phyloP scores from a whole-genome alignment of 805 yeast species.

The Saccharomycopsis microspora region DNA sequence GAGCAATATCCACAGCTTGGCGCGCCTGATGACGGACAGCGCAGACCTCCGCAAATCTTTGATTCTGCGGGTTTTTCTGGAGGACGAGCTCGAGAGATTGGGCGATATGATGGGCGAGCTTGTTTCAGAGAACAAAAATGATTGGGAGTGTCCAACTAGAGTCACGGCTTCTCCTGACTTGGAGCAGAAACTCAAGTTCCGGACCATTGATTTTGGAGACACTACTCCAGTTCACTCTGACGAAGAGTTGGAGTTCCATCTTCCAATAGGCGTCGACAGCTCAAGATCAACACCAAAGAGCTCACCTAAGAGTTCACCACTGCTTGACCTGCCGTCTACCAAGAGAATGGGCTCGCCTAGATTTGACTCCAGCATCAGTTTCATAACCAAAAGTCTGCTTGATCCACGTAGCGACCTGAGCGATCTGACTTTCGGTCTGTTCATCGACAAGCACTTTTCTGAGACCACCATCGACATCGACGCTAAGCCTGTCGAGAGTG shows the following conservation, averaged over 20 bases:
- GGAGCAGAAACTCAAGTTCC: background rate
- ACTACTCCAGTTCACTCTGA: background rate
- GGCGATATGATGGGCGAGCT: constrained; percentile 8
- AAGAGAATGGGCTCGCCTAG: too few species aligned
- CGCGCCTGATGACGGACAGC: background rate
- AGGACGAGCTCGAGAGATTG: constrained; percentile 11
- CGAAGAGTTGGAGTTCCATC: constrained; percentile 1
- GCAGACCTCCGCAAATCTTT: constrained; percentile 9
- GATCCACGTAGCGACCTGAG: too few species aligned
- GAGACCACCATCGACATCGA: constrained; percentile 1
- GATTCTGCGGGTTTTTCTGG: constrained; percentile 13
- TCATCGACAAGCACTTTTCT: constrained; percentile 7
- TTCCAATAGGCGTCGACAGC: constrained; percentile 9
- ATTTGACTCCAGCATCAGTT: too few species aligned
- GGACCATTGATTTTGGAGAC: background rate
- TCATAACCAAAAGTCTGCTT: too few species aligned
- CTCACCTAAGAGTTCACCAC: background rate
- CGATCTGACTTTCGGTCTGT: too few species aligned
- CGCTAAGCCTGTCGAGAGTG: background rate
- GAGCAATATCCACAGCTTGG: background rate
- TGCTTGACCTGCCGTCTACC: too few species aligned
- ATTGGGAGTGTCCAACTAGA: constrained; percentile 11
- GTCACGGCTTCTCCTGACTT: constrained; percentile 11
- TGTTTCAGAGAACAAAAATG: background rate
- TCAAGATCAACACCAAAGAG: background rate